These are phyloP conservation scores for Curvularia hawaiiensis DNA, from an alignment of 2,329 filamentous ascomycete genomes.

Conservation along the genomic window DNA sequence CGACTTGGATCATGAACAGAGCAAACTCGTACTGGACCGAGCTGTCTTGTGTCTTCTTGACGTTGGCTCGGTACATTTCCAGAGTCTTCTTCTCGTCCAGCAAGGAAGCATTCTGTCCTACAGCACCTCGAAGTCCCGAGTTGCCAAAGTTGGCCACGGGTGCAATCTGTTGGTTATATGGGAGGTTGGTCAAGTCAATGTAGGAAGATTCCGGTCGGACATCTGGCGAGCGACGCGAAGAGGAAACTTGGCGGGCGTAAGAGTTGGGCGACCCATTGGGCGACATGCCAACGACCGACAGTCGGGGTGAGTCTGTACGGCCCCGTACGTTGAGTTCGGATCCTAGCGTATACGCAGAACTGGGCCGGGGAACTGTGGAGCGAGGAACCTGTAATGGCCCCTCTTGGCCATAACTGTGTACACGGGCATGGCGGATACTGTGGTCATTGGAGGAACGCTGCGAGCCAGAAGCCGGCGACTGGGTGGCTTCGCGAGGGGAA, in stretches of 20 bases:
- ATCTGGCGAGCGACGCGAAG: conserved; percentile 62
- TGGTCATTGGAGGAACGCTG: conserved; percentile 39
- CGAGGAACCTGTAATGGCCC: conserved; percentile 51
- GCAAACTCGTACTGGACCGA: conserved; percentile 96
- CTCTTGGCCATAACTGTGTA: conserved; percentile 40
- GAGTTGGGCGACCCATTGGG: conserved; percentile 48
- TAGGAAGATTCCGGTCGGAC: conserved; percentile 65
- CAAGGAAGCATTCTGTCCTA: conserved; percentile 89
- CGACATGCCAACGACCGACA: conserved; percentile 53
- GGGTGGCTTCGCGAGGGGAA: conserved; percentile 32
- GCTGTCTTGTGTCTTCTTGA: conserved; percentile 93
- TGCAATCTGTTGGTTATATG: conserved; percentile 79
- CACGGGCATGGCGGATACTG: conserved; percentile 32
- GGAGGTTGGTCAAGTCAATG: conserved; percentile 66
- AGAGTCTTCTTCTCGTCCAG: conserved; percentile 91
- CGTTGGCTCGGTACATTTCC: conserved; percentile 96
- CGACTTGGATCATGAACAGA: conserved; percentile 88
- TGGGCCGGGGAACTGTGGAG: conserved; percentile 69
- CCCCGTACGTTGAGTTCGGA: conserved; percentile 72
- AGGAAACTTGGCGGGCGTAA: conserved; percentile 56
- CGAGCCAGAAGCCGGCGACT: conserved; percentile 37
- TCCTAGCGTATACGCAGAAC: conserved; percentile 75
- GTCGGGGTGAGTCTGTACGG: conserved; percentile 60
- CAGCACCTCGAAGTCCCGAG: conserved; percentile 73
- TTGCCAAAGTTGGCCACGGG: conserved; percentile 75